Evolutionary conservation across 192 early-diverging fungal species (phyloP), one percentile per base, ranked within the genome.

Genomic region (Backusella luteola): DNA sequence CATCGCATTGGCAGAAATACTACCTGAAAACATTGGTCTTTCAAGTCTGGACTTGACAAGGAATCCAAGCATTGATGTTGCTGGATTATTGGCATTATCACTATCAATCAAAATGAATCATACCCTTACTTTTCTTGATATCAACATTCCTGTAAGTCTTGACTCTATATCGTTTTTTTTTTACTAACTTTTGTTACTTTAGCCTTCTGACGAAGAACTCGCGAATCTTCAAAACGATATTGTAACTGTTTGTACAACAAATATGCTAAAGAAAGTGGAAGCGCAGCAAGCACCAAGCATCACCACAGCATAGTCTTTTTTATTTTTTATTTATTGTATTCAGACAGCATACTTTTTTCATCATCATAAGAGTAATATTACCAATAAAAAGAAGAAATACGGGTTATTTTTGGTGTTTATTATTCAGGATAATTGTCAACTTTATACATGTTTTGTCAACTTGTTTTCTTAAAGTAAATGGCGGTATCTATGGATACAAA

Each of bases 21-120:
- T 97, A 59, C 94, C 96, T 11, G 91, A 96, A 66, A 94, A 89
- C 23, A 85, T 83, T 5, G 69, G 85, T 32, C 81, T 97, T 19
- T 83, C 84, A 70, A 86, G 89, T 67, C 86, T 97, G 74, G 93
- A 96, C 75, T 81, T 97, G 34, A 90, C 93, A 9, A 83, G 86
- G 26, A 97, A 97, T 80, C 89, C 92, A 11, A 79, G 80, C 3
- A 93, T 97, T 52, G 92, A 92, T 38, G 80, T 96, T 74, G 94
- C 93, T 1, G 96, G 96, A 6, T 78, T 94, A 7, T 92, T 96
- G 86, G 95, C 95, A 9, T 81, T 97, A 12, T 85, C 93, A 3
- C 90, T 91, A 8, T 92, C 91, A n/a, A 85, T 96, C 38, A 91
- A 92, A 68, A 90, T 94, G 82, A 97, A 95, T 82, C 81, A 84